These are phyloP conservation scores for Trapa bicornis DNA, from an alignment of 345 rosid genomes.

Conservation along the genomic window DNA sequence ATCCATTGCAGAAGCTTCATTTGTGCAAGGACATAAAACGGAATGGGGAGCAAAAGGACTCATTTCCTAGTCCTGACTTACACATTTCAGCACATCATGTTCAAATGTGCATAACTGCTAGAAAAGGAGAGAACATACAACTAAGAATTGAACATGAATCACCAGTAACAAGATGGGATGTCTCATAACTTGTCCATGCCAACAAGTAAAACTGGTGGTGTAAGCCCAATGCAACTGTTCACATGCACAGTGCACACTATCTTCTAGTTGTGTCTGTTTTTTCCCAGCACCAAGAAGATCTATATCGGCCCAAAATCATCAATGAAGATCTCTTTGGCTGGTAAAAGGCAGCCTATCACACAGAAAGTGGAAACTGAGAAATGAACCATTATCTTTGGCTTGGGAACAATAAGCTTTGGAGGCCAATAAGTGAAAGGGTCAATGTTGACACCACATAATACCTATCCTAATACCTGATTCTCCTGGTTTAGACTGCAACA, in stretches of 20 bases:
- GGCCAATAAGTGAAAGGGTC: too few species aligned
- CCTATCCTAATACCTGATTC: too few species aligned
- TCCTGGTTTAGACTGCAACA: too few species aligned
- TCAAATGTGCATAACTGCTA: neutral
- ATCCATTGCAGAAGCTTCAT: neutral
- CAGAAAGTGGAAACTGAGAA: too few species aligned
- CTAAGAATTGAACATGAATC: neutral
- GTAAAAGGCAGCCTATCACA: too few species aligned
- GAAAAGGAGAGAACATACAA: neutral
- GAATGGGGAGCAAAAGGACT: neutral
- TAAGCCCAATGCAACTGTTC: neutral
- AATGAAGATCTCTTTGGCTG: too few species aligned
- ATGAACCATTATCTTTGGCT: too few species aligned
- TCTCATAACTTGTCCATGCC: neutral
- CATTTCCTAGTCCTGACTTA: neutral
- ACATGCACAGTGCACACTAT: neutral
- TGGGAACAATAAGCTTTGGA: too few species aligned
- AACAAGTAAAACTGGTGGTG: neutral
- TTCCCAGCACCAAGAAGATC: neutral
- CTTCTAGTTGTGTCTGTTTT: neutral
- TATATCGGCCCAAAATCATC: too few species aligned
- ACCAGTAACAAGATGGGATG: neutral
- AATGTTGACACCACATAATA: too few species aligned
- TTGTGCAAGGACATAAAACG: neutral
- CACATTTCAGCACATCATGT: neutral